phyloP scores from a whole-genome alignment of 2,329 filamentous ascomycete species.

The Aspergillus unguis region DNA sequence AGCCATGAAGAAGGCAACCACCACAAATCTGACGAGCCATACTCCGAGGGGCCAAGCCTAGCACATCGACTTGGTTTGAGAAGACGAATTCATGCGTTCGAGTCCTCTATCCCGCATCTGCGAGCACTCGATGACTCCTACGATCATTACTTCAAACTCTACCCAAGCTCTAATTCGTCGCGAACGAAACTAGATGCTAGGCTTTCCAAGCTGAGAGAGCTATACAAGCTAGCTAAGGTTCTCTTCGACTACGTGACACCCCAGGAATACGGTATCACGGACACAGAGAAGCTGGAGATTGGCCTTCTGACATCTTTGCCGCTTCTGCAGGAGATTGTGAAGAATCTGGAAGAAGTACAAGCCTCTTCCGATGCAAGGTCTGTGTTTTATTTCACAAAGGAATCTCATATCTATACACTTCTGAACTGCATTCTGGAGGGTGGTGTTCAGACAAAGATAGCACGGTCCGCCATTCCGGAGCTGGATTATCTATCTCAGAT shows the following conservation, averaged over 20 bases:
- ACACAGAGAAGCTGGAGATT: conserved; percentile 97
- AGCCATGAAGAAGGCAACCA: conserved; percentile 18
- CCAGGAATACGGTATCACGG: conserved; percentile 95
- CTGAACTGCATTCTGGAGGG: conserved; percentile 97
- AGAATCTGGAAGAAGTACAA: conserved; percentile 95
- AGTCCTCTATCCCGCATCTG: conserved; percentile 42
- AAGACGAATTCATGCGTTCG: conserved; percentile 49
- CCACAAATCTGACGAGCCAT: conserved; percentile 31
- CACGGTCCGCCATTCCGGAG: conserved; percentile 90
- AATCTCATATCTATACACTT: conserved; percentile 96
- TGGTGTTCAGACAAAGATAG: conserved; percentile 94
- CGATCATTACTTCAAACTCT: conserved; percentile 83
- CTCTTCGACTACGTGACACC: conserved; percentile 98
- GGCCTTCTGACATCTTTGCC: conserved; percentile 90
- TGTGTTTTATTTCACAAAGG: conserved; percentile 99
- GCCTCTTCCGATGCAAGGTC: conserved; percentile 90
- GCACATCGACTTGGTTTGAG: conserved; percentile 48
- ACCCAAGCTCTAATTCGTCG: conserved; percentile 69
- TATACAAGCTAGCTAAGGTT: conserved; percentile 91
- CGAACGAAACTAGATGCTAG: conserved; percentile 80
- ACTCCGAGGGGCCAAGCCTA: conserved; percentile 32
- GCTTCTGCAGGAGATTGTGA: conserved; percentile 91
- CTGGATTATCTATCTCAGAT: conserved; percentile 97
- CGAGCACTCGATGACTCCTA: conserved; percentile 54
- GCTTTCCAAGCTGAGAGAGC: conserved; percentile 82